A percentile compares a stretch with the other conserved stretches of the same genome.
phyloP scores from a whole-genome alignment of 1,139 yeast species.

The Hyphopichia fennica region DNA sequence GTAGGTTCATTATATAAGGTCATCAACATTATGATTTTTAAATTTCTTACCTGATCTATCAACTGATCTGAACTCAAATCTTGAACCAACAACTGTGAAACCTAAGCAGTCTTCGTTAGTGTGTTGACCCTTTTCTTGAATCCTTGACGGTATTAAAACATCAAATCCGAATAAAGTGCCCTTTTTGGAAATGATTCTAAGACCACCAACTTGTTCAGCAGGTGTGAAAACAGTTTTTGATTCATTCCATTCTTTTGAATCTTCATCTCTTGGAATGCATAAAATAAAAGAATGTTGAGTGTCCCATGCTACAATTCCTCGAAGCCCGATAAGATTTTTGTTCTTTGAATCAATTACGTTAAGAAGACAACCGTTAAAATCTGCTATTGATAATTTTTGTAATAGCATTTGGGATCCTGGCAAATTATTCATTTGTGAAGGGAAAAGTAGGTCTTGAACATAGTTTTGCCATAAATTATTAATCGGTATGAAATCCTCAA shows the following conservation, averaged over 20 bases:
- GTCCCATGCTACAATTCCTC: slow-evolving; percentile 88
- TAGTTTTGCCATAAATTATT: slow-evolving; percentile 65
- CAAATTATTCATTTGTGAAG: slow-evolving; percentile 17
- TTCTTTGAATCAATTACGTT: slow-evolving; percentile 61
- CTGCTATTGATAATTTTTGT: slow-evolving; percentile 72
- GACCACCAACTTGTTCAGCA: slow-evolving; percentile 47
- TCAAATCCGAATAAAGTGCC: slow-evolving; percentile 61
- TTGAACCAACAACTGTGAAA: slow-evolving; percentile 75
- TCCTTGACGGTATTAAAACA: slow-evolving; percentile 31
- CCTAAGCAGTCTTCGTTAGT: slow-evolving; percentile 38
- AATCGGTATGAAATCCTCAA: slow-evolving; percentile 53
- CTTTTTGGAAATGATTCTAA: slow-evolving; percentile 58
- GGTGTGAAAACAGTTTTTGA: slow-evolving; percentile 18
- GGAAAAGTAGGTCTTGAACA: slow-evolving; percentile 52
- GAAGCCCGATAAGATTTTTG: slow-evolving; percentile 56
- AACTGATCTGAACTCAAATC: slow-evolving; percentile 72
- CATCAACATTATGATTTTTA: slow-evolving; percentile 73
- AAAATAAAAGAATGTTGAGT: slow-evolving; percentile 74
- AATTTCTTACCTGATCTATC: slow-evolving; percentile 87
- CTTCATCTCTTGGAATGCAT: slow-evolving; percentile 49
- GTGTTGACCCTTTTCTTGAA: slow-evolving; percentile 16
- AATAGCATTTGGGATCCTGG: slow-evolving; percentile 37
- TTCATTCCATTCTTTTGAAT: slow-evolving; percentile 33
- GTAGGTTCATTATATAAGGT: slow-evolving; percentile 31
- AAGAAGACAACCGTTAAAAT: slow-evolving; percentile 75